Evolutionary conservation across 805 yeast species (phyloP).

Genomic region (Sugiyamaella qingdaonensis): DNA sequence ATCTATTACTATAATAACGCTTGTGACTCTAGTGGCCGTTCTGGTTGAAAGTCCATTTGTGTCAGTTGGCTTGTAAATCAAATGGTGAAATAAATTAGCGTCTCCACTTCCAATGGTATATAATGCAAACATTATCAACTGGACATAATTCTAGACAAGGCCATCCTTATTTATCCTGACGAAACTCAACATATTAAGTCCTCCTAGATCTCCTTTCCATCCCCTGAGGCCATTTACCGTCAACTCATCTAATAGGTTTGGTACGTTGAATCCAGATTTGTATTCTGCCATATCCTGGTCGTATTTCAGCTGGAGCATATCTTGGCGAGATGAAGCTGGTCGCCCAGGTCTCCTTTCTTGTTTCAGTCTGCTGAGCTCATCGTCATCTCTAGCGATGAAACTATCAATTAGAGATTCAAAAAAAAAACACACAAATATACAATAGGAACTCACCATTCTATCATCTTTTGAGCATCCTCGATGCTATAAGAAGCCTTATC

Average conservation of each 20-base stretch:
- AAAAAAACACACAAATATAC: neutral
- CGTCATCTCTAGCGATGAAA: constrained; percentile 63
- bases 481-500: constrained; percentile 42
- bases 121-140: too few species aligned
- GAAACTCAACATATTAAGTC: constrained; percentile 58
- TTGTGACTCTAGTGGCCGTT: neutral
- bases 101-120: too few species aligned
- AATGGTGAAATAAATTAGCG: neutral
- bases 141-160: constrained; percentile 1
- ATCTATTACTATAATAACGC: neutral
- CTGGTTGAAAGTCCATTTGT: constrained; percentile 11
- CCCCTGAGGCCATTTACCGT: constrained; percentile 57
- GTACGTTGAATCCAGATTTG: constrained; percentile 62
- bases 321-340: constrained; percentile 72
- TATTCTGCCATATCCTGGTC: constrained; percentile 61
- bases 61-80: neutral
- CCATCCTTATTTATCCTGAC: constrained; percentile 30
- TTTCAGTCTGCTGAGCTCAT: constrained; percentile 62
- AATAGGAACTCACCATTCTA: constrained; percentile 42
- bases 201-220: constrained; percentile 86
- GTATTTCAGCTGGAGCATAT: constrained; percentile 54
- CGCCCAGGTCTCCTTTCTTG: constrained; percentile 77
- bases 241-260: constrained; percentile 60
- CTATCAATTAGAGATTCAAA: constrained; percentile 11
- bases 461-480: constrained; percentile 57